A percentile compares a stretch with the other conserved stretches of the same genome.
Evolutionary conservation across 305 asterid genomes (phyloP).

Genomic region (Nicotiana rustica): DNA sequence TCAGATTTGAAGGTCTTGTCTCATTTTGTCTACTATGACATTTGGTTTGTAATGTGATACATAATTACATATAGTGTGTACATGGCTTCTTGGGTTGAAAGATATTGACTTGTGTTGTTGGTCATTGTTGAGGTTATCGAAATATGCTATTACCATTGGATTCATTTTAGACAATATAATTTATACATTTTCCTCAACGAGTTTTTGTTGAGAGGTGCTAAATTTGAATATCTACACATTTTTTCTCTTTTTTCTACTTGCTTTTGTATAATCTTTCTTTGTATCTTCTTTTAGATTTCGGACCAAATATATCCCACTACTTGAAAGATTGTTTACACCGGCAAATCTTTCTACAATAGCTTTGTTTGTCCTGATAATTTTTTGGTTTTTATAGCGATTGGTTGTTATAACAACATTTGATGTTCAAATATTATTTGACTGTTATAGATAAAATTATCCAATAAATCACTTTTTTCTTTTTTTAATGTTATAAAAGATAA

Average conservation of each 20-base stretch:
- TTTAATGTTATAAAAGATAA: too few species aligned
- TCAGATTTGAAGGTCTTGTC: constrained; percentile 15
- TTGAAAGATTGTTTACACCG: background rate
- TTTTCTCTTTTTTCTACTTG: background rate
- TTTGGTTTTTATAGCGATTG: too few species aligned
- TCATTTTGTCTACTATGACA: constrained; percentile 3
- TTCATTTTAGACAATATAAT: background rate
- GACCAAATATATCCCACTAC: background rate
- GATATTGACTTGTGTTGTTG: constrained; percentile 24
- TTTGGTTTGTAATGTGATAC: constrained; percentile 19
- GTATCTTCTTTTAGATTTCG: background rate
- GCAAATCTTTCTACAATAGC: too few species aligned
- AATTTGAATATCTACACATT: background rate
- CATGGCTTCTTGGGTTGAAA: constrained; percentile 24
- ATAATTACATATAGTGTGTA: background rate
- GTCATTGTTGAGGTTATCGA: constrained; percentile 22
- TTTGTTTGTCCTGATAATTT: too few species aligned
- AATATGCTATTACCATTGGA: background rate
- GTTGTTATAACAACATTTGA: too few species aligned
- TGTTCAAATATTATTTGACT: too few species aligned
- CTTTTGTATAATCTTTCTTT: background rate
- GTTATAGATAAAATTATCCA: too few species aligned
- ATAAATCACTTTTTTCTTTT: too few species aligned
- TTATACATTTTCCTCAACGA: background rate
- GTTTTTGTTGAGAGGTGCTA: constrained; percentile 18